These are phyloP conservation scores for Rhizopogon sp. DNA, from an alignment of 768 basidiomycete species.

Conservation along the genomic window DNA sequence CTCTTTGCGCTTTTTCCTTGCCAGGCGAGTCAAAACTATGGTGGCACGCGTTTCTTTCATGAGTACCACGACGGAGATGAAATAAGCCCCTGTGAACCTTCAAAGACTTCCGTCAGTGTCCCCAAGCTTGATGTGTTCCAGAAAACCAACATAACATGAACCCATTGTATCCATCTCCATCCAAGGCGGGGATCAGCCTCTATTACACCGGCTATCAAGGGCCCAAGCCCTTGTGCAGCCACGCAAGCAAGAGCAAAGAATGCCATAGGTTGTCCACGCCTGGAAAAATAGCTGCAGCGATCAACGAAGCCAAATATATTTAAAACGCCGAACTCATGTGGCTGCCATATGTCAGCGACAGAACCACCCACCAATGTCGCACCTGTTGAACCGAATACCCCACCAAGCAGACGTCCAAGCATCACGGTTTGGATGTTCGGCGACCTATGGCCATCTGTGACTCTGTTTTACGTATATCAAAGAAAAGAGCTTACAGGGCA, in stretches of 20 bases:
- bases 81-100: slow-evolving; percentile 46
- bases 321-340: slow-evolving; percentile 41
- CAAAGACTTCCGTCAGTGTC: not conserved
- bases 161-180: slow-evolving; percentile 82
- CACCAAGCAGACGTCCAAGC: slow-evolving; percentile 51
- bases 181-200: slow-evolving; percentile 48
- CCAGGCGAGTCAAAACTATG: slow-evolving; percentile 60
- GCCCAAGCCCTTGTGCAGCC: slow-evolving; percentile 55
- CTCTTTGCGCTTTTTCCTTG: slow-evolving; percentile 54
- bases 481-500: slow-evolving; percentile 9
- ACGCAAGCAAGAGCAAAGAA: slow-evolving; percentile 57
- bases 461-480: not conserved
- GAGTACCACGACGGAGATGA: slow-evolving; percentile 43
- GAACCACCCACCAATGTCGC: slow-evolving; percentile 66
- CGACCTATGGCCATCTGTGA: slow-evolving; percentile 12
- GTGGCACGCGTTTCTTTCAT: slow-evolving; percentile 68
- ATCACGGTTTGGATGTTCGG: slow-evolving; percentile 49
- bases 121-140: not conserved
- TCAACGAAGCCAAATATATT: not conserved
- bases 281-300: slow-evolving; percentile 16
- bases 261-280: slow-evolving; percentile 69
- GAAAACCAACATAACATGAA: slow-evolving; percentile 48
- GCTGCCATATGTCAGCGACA: slow-evolving; percentile 57
- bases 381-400: slow-evolving; percentile 56
- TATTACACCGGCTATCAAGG: slow-evolving; percentile 56